These are phyloP conservation scores for Lachnellula occidentalis DNA, from an alignment of 2,329 filamentous ascomycete genomes.

Conservation along the genomic window DNA sequence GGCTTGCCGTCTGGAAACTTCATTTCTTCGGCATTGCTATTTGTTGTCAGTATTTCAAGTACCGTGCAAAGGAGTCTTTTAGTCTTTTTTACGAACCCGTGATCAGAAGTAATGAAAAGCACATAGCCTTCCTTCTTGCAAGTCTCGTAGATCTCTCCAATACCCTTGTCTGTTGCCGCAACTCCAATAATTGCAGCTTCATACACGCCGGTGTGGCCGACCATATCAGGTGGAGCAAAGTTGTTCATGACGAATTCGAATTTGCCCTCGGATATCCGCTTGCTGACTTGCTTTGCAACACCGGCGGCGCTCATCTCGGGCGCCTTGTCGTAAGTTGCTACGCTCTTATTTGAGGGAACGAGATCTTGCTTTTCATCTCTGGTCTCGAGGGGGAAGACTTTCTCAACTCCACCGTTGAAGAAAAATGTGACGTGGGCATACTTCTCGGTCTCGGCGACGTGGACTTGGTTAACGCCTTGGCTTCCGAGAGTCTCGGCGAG, in stretches of 20 bases:
- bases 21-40: conserved; percentile 92
- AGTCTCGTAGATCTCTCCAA: conserved; percentile 84
- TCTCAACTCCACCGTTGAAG: conserved; percentile 98
- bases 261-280: conserved; percentile 76
- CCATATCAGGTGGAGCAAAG: conserved; percentile 99
- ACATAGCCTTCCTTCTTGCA: conserved; percentile 93
- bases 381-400: conserved; percentile 86
- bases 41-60: conserved; percentile 19
- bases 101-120: conserved; percentile 92
- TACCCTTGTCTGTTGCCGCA: conserved; percentile 85
- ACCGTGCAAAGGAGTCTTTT: not conserved
- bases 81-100: conserved; percentile 66
- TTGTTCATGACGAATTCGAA: conserved; percentile 99
- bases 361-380: conserved; percentile 75
- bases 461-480: conserved; percentile 85
- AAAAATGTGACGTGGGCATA: conserved; percentile 99
- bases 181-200: conserved; percentile 84
- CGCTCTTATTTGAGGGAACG: conserved; percentile 82
- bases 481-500: conserved; percentile 93
- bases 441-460: conserved; percentile 98
- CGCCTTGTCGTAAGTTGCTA: conserved; percentile 90
- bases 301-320: conserved; percentile 93
- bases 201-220: conserved; percentile 96
- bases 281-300: conserved; percentile 83
- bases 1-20: conserved; percentile 91